phyloP scores from a whole-genome alignment of 139 green algal species.

The Trebouxia sp. region DNA sequence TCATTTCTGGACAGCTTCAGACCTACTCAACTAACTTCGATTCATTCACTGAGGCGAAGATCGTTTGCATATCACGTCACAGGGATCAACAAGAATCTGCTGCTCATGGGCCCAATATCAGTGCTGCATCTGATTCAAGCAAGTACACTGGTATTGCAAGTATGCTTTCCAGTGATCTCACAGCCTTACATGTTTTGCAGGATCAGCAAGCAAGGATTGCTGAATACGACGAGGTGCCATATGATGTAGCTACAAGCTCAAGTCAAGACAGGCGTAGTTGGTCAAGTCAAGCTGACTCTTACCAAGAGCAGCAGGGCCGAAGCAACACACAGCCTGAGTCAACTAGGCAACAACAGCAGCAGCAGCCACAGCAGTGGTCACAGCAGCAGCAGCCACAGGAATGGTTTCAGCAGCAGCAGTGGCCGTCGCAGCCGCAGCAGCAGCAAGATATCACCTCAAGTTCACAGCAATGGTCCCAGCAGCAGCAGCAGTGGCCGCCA shows the following conservation, averaged over 20 bases:
- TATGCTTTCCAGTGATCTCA: no score
- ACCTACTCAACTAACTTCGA: no score
- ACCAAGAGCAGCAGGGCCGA: background rate
- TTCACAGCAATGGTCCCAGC: background rate
- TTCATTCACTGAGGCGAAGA: no score
- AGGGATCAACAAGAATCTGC: no score
- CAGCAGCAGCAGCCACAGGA: background rate
- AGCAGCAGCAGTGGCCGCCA: background rate
- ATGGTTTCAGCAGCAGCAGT: background rate
- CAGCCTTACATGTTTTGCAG: background rate
- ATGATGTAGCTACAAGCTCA: background rate
- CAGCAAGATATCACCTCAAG: background rate
- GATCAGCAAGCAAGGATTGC: background rate
- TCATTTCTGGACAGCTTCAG: no score
- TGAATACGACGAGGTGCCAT: background rate
- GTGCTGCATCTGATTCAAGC: no score
- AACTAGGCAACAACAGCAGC: background rate
- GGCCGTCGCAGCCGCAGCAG: background rate
- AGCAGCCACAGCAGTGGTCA: background rate
- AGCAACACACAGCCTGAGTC: background rate
- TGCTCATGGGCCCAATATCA: no score
- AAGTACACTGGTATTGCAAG: no score
- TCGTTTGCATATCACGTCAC: no score
- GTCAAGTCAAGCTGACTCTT: background rate
- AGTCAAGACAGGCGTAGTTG: background rate